Base-by-base conservation (phyloP, 1,139 yeast genomes). In the Kurtzmaniella quercitrusa region DNA sequence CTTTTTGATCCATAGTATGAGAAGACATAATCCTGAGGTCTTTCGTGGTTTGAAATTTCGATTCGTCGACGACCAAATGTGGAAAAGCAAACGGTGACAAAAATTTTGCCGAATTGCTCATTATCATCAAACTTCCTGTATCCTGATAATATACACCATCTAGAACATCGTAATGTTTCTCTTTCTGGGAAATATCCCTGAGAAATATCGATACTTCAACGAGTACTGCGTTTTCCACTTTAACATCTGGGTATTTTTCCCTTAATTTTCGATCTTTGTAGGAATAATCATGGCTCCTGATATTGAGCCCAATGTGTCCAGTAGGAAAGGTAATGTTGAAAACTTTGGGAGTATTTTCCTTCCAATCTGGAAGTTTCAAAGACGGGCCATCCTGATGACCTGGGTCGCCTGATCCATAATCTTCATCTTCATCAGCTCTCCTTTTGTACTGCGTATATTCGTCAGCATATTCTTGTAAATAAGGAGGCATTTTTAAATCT, bases 21-120 rank as follows among this genome's bases (percentile, higher is more conserved):
- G 81, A 74, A 30, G 73, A 57, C 33, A 66, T 60, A 32, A 68
- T 68, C 7, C 65, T 50, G 50, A 67, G 75, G 47, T 54, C 70
- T 56, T 56, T 68, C 51, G 48, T 77, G 52, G 45, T 65, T 54
- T 50, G 68, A 53, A 74, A 84, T 34, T 69, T 65, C 1, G 56
- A 55, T 17, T 71, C 71, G 32, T 66, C 62, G 46, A 80, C 57
- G 0, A 74, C 60, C 40, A 83, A 63, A 50, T 82, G 87, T 1
- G 89, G 86, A 21, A 84, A 55, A 0, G 75, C 79, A 52, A 74
- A 74, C 6, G 69, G 51, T 3, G 95, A 91, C 38, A 76, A 71
- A 56, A 85, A 88, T 59, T 88, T 88, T 8, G 85, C 88, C 19
- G 94, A 79, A 38, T 76, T 69, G 0, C 95, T 77, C 15, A 78